Evolutionary conservation across 2,329 filamentous ascomycete genomes (phyloP), one percentile per base, ranked within the genome.

Genomic region (Colletotrichum endophyticum): DNA sequence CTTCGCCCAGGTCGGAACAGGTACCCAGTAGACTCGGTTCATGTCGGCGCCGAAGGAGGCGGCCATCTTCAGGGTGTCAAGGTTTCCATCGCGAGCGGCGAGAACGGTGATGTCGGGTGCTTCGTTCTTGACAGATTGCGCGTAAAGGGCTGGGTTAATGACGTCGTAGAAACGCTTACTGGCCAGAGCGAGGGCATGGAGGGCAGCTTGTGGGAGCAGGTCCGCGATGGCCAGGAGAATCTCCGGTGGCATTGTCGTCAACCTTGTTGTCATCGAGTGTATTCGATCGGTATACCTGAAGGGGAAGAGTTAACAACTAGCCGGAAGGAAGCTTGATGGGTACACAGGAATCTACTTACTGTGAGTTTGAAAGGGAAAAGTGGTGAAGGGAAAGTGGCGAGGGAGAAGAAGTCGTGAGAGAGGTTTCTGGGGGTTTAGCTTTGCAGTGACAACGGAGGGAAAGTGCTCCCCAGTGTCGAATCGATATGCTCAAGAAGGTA

Each of bases 221-320:
- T 49, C 39, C 1, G 39, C 3, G 39, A 49, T n/a, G 6, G 19
- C 39, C 39, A 49, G 39, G 39, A 49, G 9, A 0, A 49, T n/a
- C 9, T 49, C 39, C 39, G 39, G 5, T 49, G 39, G 39, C 9
- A 4, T n/a, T 22, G 39, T 49, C 3, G 39, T 22, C 5, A 49
- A 49, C 4, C 0, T 22, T 49, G 39, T 49, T 19, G 39, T n/a
- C 39, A 49, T 49, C 5, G 19, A 49, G 39, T 11, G 3, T 49
- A 0, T 49, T 0, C 3, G 39, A 7, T 49, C 0, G 39, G 19
- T n/a, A 4, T 6, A n/a, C 0, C 39, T 44, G 36, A 19, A 8
- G 3, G 36, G 8, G 15, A 15, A 39, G 3, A 39, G 36, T 39
- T 6, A 34, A 34, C 1, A 13, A 0, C 32, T 34, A 34, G 32